These are phyloP conservation scores for Cladophialophora bantiana DNA, from an alignment of 2,329 filamentous ascomycete species.

Conservation along the genomic window DNA sequence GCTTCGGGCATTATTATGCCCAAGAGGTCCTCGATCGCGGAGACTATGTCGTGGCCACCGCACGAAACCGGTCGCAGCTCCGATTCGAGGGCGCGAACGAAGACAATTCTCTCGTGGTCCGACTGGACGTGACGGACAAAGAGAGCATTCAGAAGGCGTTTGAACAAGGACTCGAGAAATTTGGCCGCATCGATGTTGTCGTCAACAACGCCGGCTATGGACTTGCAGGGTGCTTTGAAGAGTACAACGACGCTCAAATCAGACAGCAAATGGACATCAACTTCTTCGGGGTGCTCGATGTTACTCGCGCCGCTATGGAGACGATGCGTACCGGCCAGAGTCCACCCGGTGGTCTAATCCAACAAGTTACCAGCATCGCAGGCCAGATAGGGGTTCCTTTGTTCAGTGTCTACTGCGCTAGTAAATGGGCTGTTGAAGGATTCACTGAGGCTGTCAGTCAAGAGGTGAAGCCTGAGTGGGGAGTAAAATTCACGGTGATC, in stretches of 20 bases:
- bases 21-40: slow-evolving; percentile 49
- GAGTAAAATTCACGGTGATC: slow-evolving; percentile 46
- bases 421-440: slow-evolving; percentile 57
- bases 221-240: slow-evolving; percentile 61
- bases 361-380: slow-evolving; percentile 64
- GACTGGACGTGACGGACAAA: slow-evolving; percentile 60
- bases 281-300: slow-evolving; percentile 64
- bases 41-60: slow-evolving; percentile 54
- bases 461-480: slow-evolving; percentile 54
- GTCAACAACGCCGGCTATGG: slow-evolving; percentile 69
- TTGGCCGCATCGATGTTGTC: slow-evolving; percentile 65
- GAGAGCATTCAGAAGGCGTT: slow-evolving; percentile 56
- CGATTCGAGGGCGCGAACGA: slow-evolving; percentile 29
- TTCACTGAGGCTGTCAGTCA: slow-evolving; percentile 56
- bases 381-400: slow-evolving; percentile 49
- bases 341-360: slow-evolving; percentile 58
- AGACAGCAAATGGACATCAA: slow-evolving; percentile 65
- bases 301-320: slow-evolving; percentile 50
- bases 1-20: slow-evolving; percentile 53
- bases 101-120: slow-evolving; percentile 57
- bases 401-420: slow-evolving; percentile 50
- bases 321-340: slow-evolving; percentile 40
- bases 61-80: slow-evolving; percentile 44
- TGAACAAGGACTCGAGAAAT: slow-evolving; percentile 52
- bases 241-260: slow-evolving; percentile 57